Percentiles rank a stretch among this genome's conserved stretches.
Evolutionary conservation across 2,329 filamentous ascomycete genomes (phyloP).

Genomic region (Phyllosticta capitalensis): DNA sequence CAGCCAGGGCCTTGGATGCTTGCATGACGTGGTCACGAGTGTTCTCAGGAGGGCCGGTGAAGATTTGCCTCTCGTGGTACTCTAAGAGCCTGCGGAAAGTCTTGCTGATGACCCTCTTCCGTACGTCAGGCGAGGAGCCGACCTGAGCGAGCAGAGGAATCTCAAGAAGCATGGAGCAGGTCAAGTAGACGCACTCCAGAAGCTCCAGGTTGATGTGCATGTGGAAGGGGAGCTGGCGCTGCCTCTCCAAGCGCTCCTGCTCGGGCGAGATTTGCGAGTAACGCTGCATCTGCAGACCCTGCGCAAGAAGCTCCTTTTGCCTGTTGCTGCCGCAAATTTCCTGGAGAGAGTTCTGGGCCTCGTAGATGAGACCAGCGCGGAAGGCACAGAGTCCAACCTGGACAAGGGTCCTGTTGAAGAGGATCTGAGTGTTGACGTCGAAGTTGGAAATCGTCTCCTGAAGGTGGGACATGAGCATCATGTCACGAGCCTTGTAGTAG

Average conservation of each 20-base stretch:
- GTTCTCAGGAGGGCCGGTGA: conserved; percentile 96
- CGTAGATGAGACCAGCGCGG: conserved; percentile 91
- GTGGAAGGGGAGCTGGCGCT: conserved; percentile 97
- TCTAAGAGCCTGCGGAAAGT: conserved; percentile 98
- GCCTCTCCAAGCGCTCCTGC: conserved; percentile 93
- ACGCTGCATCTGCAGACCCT: conserved; percentile 96
- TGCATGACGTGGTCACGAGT: conserved; percentile 99
- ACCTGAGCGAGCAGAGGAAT: conserved; percentile 95
- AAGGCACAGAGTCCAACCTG: conserved; percentile 98
- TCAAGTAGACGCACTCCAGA: conserved; percentile 95
- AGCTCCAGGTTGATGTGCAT: conserved; percentile 99
- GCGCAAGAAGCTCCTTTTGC: conserved; percentile 94
- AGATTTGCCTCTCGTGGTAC: conserved; percentile 98
- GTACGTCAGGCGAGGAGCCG: conserved; percentile 90
- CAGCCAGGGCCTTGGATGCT: conserved; percentile 90
- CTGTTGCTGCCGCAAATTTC: conserved; percentile 96
- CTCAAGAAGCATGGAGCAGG: conserved; percentile 98
- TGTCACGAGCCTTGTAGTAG: conserved; percentile 95
- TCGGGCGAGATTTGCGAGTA: conserved; percentile 95
- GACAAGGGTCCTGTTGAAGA: conserved; percentile 96
- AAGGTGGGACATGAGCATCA: conserved; percentile 99
- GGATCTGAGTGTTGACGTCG: conserved; percentile 92
- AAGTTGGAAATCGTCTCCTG: conserved; percentile 96
- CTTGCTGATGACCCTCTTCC: conserved; percentile 98
- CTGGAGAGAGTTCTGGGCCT: conserved; percentile 93